Conservation (phyloP, 148 eudicot species). For the Selenicereus undatus region DNA sequence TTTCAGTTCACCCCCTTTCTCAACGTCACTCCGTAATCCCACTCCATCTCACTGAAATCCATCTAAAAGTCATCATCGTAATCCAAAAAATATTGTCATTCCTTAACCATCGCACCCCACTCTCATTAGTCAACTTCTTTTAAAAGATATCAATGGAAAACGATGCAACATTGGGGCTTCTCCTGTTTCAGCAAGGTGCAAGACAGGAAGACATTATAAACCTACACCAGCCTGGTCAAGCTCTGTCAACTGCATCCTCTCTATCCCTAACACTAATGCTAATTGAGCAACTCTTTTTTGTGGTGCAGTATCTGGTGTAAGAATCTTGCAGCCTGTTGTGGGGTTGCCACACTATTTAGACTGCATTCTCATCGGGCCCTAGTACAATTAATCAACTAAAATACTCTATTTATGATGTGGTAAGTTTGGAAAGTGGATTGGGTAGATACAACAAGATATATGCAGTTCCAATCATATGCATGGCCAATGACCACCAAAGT, state of each 20-base stretch:
- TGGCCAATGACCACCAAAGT: neutral
- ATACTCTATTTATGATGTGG: neutral
- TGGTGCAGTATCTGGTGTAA: conserved; percentile 1
- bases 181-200: no score
- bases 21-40: neutral
- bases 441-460: neutral
- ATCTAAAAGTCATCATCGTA: neutral
- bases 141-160: neutral
- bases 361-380: neutral
- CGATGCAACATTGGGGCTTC: neutral
- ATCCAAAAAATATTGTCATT: neutral
- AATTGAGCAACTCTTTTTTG: neutral
- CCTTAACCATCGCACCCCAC: neutral
- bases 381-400: neutral
- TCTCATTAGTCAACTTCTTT: no score
- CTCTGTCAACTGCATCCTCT: neutral
- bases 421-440: neutral
- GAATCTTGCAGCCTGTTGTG: neutral
- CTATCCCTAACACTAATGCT: neutral
- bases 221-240: no score
- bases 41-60: neutral
- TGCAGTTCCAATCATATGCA: neutral
- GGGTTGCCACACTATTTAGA: neutral
- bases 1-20: neutral
- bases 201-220: neutral